Conservation (phyloP, 345 rosid species). For the Cardiospermum halicacabum region DNA sequence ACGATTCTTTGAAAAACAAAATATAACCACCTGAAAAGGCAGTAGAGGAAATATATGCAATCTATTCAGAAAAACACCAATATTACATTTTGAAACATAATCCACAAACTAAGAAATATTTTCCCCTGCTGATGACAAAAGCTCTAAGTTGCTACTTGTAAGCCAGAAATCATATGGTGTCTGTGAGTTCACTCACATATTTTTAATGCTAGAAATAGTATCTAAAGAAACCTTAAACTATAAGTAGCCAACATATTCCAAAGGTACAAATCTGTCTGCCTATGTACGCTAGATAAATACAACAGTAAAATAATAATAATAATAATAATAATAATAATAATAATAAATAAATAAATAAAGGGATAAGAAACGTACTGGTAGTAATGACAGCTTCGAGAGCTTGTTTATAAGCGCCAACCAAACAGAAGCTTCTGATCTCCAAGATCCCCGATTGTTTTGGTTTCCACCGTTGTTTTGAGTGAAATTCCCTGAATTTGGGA, state of each 20-base stretch:
- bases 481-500: conserved; percentile 42
- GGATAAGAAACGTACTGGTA: conserved; percentile 73
- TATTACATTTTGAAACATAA: neutral
- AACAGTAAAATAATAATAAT: no score
- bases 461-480: conserved; percentile 50
- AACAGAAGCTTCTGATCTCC: conserved; percentile 72
- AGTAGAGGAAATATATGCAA: conserved; percentile 15
- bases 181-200: neutral
- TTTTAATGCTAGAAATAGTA: neutral
- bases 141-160: no score
- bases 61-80: conserved; percentile 7
- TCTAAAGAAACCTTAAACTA: conserved; percentile 4
- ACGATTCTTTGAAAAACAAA: conserved; percentile 94
- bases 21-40: conserved; percentile 67
- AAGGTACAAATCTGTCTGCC: neutral
- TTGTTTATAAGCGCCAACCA: conserved; percentile 85
- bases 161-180: no score
- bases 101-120: neutral
- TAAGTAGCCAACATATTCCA: neutral
- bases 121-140: no score
- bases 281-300: no score
- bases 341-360: no score
- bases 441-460: conserved; percentile 59
- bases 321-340: no score
- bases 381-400: conserved; percentile 72